Percentiles rank a stretch among this genome's conserved stretches.
Conservation (phyloP, 345 rosid species). For the Citrus sp. region DNA sequence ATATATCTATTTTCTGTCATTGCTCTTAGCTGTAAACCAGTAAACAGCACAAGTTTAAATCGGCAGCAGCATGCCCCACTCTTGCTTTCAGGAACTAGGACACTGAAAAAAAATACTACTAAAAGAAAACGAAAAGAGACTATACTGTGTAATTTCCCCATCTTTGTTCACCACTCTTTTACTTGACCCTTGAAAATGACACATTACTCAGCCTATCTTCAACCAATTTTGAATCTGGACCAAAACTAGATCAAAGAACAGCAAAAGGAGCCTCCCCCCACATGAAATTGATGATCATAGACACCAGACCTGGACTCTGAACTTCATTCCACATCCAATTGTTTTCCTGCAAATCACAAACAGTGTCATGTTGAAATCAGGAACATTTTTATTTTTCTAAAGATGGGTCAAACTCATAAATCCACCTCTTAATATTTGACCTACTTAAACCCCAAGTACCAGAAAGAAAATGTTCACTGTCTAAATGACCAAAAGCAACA, state of each 20-base stretch:
- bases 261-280: background rate
- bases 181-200: background rate
- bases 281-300: background rate
- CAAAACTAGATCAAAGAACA: constrained; percentile 2
- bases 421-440: background rate
- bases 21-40: background rate
- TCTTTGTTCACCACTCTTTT: constrained; percentile 23
- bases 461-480: background rate
- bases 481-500: background rate
- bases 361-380: background rate
- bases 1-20: constrained; percentile 7
- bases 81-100: background rate
- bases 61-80: constrained; percentile 1
- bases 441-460: background rate
- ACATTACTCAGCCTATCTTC: constrained; percentile 10
- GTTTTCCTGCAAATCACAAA: constrained; percentile 20
- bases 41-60: background rate
- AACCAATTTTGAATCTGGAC: constrained; percentile 4
- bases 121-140: background rate
- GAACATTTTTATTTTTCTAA: background rate
- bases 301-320: constrained; percentile 9
- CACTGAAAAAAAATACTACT: background rate
- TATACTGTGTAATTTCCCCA: constrained; percentile 12
- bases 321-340: constrained; percentile 12
- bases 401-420: background rate